Evolutionary conservation across 2,329 filamentous ascomycete genomes (phyloP).

Genomic region (Dactylellina parvicollis): DNA sequence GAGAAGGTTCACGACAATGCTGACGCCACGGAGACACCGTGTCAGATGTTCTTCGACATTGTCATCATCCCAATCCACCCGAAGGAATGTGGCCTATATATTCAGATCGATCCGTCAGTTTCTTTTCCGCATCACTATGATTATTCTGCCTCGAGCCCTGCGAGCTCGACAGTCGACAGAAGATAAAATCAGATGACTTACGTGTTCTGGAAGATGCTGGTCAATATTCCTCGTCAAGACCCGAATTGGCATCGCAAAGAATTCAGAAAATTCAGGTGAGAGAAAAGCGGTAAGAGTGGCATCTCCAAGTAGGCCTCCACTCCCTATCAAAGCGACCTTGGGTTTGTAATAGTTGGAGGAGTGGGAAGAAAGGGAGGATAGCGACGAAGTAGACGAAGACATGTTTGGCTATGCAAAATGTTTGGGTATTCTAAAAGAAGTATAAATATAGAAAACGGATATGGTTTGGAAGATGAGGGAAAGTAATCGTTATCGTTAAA

Average conservation of each 20-base stretch:
- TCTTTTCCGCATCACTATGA: conserved; percentile 1
- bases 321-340: conserved; percentile 49
- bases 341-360: conserved; percentile 43
- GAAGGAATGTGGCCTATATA: conserved; percentile 47
- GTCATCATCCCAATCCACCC: conserved; percentile 51
- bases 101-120: conserved; percentile 26
- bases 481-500: conserved; percentile 18
- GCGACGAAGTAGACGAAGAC: conserved; percentile 47
- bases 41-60: conserved; percentile 49
- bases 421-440: conserved; percentile 3
- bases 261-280: conserved; percentile 42
- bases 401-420: conserved; percentile 25
- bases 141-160: neutral
- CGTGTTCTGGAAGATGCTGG: conserved; percentile 24
- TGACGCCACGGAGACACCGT: conserved; percentile 36
- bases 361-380: conserved; percentile 45
- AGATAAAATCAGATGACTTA: conserved; percentile 14
- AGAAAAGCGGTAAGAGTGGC: conserved; percentile 47
- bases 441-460: conserved; percentile 3
- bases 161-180: neutral
- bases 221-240: conserved; percentile 42
- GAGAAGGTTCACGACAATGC: conserved; percentile 50
- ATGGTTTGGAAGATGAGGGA: neutral
- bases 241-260: conserved; percentile 47
- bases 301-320: conserved; percentile 48